A percentile compares a stretch with the other conserved stretches of the same genome.
Conservation (phyloP, 305 asterid genomes). For the Striga hermonthica region DNA sequence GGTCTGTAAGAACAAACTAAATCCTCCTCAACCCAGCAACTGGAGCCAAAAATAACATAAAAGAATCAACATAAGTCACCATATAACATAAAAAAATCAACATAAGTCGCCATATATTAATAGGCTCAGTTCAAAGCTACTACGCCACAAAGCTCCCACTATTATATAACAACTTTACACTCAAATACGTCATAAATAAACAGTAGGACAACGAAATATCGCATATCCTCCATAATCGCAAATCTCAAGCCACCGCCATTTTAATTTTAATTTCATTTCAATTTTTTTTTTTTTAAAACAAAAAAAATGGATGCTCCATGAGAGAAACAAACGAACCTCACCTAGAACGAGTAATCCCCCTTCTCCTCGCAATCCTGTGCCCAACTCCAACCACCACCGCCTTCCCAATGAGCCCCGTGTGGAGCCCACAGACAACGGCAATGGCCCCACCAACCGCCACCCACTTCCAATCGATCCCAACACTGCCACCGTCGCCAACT, state of each 20-base stretch:
- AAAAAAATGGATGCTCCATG: background rate
- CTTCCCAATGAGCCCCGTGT: constrained; percentile 65
- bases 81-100: background rate
- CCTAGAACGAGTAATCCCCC: constrained; percentile 35
- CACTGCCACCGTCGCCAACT: constrained; percentile 8
- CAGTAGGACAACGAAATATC: background rate
- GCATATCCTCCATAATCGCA: background rate
- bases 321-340: background rate
- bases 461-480: constrained; percentile 75
- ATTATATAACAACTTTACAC: background rate
- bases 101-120: background rate
- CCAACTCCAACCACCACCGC: constrained; percentile 71
- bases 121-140: constrained; percentile 6
- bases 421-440: constrained; percentile 69
- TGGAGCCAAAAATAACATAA: too few relatives aligned
- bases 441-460: constrained; percentile 75
- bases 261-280: too few relatives aligned
- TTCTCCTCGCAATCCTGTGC: constrained; percentile 59
- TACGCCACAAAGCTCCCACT: background rate
- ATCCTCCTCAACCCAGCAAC: too few relatives aligned
- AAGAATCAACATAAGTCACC: too few relatives aligned
- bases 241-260: background rate
- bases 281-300: too few relatives aligned
- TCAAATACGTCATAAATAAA: background rate
- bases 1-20: too few relatives aligned